Base-by-base conservation (phyloP, 2,329 filamentous ascomycete species). In the Cadophora luteo-olivacea region DNA sequence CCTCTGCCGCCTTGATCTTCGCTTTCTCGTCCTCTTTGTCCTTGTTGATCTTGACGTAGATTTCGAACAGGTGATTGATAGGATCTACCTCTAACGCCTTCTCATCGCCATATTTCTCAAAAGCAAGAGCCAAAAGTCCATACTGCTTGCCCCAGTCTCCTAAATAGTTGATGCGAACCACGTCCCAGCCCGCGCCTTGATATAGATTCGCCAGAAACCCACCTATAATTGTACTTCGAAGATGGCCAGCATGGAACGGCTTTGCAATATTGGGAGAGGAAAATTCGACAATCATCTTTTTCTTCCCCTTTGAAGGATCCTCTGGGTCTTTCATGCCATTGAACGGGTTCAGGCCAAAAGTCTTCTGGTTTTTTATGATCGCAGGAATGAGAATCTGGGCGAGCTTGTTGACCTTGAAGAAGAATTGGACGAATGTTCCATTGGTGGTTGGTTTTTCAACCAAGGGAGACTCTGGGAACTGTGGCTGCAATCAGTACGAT, bases 231-330 rank as follows among this genome's bases (percentile, higher is more conserved):
- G 91, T 94, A 75, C 89, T 92, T 74, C 91, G 85, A 73, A 94
- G 82, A 81, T 94, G 91, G 6, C 89, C 89, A 25, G 89, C 90
- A 76, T 92, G 89, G 80, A 94, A 93, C 25, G 90, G 92, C 81
- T 95, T 95, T 57, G 92, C 92, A 69, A 96, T 94, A 78, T 96
- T 96, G 62, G 93, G 92, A 8, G 91, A 94, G 8, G 91, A 93
- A 80, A 95, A 96, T 77, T 96, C 92, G 75, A 96, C 86, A 63
- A 96, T 87, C 55, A 90, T 84, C 75, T 79, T 81, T 75, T 83
- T 84, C 69, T 74, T 74, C 36, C 81, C 81, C 55, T 81, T 79
- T 14, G 78, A 84, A 8, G 87, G 84, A 76, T 92, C 85, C 25
- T 83, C 81, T 48, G 86, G 84, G 76, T 93, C 88, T 72, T 84